Evolutionary conservation across 805 yeast genomes (phyloP), one percentile per base, ranked within the genome.

Genomic region (Kluyveromyces aestuarii): DNA sequence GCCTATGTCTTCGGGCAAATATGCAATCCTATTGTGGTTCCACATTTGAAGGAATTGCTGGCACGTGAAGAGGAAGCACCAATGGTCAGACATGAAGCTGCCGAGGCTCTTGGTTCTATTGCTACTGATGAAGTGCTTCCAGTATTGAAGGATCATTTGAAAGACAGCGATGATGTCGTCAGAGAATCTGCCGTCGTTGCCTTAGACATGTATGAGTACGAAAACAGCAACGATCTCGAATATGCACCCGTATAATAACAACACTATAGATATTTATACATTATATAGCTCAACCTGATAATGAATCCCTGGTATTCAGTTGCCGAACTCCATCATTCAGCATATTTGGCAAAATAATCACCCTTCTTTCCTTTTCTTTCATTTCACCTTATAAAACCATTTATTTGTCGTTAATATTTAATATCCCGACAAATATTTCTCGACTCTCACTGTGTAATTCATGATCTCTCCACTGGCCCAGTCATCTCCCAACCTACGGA

Each of bases 81-180:
- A 54, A 93, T 93, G 99, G 99, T 95, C 35, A 84, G 99, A 72
- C 99, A 93, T 66, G 99, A 93, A 72, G 99, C 98, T 50, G 99
- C 98, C 25, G 99, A 93, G 72, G 99, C 99, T 25, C 76, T 95
- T 59, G 99, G 99, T 27, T 80, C 96, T 27, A 93, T 93, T 64
- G 98, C 96, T 27, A 87, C 97, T 9, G 96, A 87, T 60, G 97
- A 91, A 50, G 96, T 91, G 37, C 75, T 91, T 55, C 96, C 97
- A 14, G 84, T 93, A 36, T 78, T 95, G 62, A 77, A 85, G 65
- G 72, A 81, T 41, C 86, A 86, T 66, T 76, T 90, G 59, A 73
- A 79, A 56, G 99, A 93, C 66, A 74, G 79, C 51, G 96, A 87
- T 58, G 79, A 75, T 49, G 99, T 93, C 38, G 99, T 93, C 46